These are phyloP conservation scores for Podospora sp. DNA, from an alignment of 495 filamentous ascomycete genomes.

Conservation along the genomic window DNA sequence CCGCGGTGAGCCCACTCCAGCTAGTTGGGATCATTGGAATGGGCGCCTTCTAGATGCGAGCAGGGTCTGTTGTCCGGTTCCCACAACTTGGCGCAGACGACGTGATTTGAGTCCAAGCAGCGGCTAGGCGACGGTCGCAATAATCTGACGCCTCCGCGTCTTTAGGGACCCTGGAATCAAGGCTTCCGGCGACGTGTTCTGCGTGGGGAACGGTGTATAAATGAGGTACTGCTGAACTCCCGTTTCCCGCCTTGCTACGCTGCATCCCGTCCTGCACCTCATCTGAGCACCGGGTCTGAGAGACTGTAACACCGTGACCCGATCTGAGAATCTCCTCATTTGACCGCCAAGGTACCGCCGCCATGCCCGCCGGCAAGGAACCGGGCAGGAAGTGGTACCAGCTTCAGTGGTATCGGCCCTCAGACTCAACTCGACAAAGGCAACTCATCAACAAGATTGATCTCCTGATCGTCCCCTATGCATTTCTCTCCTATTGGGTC, in stretches of 20 bases:
- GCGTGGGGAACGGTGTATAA: neutral
- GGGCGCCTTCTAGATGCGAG: neutral
- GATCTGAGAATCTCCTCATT: neutral
- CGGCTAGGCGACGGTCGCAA: neutral
- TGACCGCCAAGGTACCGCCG: neutral
- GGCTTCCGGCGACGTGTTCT: neutral
- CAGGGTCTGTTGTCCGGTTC: neutral
- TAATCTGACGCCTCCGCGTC: neutral
- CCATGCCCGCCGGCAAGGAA: neutral
- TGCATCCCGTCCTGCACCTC: neutral
- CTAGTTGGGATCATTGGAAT: neutral
- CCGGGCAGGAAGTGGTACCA: slow-evolving; percentile 17
- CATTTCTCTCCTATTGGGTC: slow-evolving; percentile 50
- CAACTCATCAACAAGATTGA: slow-evolving; percentile 51
- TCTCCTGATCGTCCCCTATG: slow-evolving; percentile 39
- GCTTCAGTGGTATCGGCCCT: slow-evolving; percentile 12
- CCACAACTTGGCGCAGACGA: neutral
- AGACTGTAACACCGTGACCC: neutral
- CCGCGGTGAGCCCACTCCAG: no score
- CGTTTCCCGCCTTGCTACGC: neutral
- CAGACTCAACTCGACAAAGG: slow-evolving; percentile 33
- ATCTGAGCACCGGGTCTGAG: neutral
- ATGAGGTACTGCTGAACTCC: neutral
- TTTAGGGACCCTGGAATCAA: neutral
- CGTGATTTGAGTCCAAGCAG: neutral